Base-by-base conservation (phyloP, 495 filamentous ascomycete genomes). In the Aspergillus bertholletiae region DNA sequence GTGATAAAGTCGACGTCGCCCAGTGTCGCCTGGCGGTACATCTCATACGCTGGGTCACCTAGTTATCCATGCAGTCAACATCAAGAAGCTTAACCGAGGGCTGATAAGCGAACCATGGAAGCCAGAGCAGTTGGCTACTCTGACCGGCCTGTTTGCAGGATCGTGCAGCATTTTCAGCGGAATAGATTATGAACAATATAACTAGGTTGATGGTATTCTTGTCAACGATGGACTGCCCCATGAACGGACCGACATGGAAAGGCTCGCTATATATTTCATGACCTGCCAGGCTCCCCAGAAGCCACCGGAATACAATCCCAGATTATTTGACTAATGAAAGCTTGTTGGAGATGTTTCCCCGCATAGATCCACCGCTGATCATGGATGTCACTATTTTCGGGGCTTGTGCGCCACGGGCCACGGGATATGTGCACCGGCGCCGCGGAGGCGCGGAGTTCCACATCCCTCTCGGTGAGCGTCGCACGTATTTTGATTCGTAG, bases 1-100 rank as follows among this genome's bases (percentile, higher is more conserved):
- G 76, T 80, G 23, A 84, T 80, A 32, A 82, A 74, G 48, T 82
- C 80, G 20, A 84, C 70, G 56, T 72, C 72, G 18, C 74, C 73
- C 18, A 70, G 50, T 17, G 67, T 73, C 1, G 71, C 77, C 62
- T 77, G 77, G 17, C 64, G 69, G 44, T 62, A 63, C 76, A 76
- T 76, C 30, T 74, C 70, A 48, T 68, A 66, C 20, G 71, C 73
- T 5, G 74, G 75, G 51, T 76, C 74, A 15, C 68, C 74, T 74
- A 51, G 41, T 30, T 8, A 21, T 28, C 43, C 27, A 13, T 13
- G 17, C n/a, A 18, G n/a, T 51, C 21, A 59, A 26, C 20, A 30
- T 30, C 18, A 34, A 1, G 32, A 30, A 56, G 27, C 40, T 12
- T 46, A 11, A 58, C 28, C n/a, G n/a, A n/a, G 7, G 11, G 9